Percentiles rank a stretch among this genome's conserved stretches.
Conservation (phyloP, 225 moss, liverwort and hornwort genomes). For the Sphagnum contortum region DNA sequence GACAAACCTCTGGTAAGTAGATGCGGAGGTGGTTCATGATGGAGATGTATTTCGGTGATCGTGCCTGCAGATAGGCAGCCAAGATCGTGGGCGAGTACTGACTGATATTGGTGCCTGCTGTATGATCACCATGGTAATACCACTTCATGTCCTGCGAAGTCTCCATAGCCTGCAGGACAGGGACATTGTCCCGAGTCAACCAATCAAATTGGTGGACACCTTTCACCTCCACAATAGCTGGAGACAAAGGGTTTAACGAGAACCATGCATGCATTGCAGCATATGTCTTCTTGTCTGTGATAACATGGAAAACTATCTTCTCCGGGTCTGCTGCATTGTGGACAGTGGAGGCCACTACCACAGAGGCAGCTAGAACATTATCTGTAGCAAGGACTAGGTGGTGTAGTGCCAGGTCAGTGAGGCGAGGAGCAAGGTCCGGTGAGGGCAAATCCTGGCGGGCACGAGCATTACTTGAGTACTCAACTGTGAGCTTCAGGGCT, state of each 20-base stretch:
- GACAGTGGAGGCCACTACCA: conserved; percentile 78
- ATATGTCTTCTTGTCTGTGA: conserved; percentile 96
- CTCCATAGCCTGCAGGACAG: conserved; percentile 87
- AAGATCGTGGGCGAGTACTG: conserved; percentile 80
- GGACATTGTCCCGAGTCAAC: conserved; percentile 92
- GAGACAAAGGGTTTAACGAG: conserved; percentile 66
- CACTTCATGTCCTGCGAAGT: conserved; percentile 75
- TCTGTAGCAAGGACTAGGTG: conserved; percentile 92
- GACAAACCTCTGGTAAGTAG: conserved; percentile 84
- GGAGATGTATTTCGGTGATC: conserved; percentile 94
- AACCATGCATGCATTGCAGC: conserved; percentile 99
- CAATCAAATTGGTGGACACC: conserved; percentile 98
- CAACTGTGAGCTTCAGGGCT: conserved; percentile 81
- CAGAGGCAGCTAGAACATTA: conserved; percentile 88
- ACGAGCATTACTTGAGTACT: conserved; percentile 82
- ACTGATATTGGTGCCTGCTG: conserved; percentile 75
- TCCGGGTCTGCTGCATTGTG: conserved; percentile 56
- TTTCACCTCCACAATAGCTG: conserved; percentile 94
- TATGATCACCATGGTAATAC: conserved; percentile 94
- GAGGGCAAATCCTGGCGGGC: conserved; percentile 96
- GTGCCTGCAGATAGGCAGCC: conserved; percentile 84
- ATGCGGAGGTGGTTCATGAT: conserved; percentile 99
- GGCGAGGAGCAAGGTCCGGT: conserved; percentile 70
- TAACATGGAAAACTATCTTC: conserved; percentile 93
- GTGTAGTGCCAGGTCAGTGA: conserved; percentile 61